phyloP scores from a whole-genome alignment of 1,284 basidiomycete genomes.

The Tremellales sp. region DNA sequence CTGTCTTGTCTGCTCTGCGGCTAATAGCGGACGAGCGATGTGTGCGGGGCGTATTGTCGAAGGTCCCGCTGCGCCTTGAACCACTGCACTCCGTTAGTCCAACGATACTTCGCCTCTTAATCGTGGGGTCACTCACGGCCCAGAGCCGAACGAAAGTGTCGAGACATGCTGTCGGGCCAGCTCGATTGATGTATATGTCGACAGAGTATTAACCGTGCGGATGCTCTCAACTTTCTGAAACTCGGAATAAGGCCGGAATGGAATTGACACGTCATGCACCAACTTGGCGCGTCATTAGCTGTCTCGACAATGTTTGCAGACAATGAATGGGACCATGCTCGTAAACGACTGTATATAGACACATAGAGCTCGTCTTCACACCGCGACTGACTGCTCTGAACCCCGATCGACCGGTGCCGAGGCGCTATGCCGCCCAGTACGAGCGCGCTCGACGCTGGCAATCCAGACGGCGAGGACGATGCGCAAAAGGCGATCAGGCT shows the following conservation, averaged over 20 bases:
- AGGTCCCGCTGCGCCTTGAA: slow-evolving; percentile 15
- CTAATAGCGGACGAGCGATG: slow-evolving; percentile 1
- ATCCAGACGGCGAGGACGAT: slow-evolving; percentile 35
- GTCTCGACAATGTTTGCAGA: too few species aligned
- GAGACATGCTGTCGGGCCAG: slow-evolving; percentile 16
- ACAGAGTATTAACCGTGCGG: too few species aligned
- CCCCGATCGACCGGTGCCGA: too few species aligned
- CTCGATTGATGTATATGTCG: background rate
- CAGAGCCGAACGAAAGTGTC: slow-evolving; percentile 12
- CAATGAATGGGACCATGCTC: too few species aligned
- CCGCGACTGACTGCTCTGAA: too few species aligned
- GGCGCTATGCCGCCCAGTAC: too few species aligned
- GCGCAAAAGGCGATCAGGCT: slow-evolving; percentile 22
- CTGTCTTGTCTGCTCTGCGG: background rate
- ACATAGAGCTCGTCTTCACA: too few species aligned
- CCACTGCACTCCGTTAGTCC: slow-evolving; percentile 6
- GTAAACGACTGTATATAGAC: too few species aligned
- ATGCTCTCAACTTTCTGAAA: too few species aligned
- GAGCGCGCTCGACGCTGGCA: slow-evolving; percentile 9
- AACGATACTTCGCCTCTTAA: background rate
- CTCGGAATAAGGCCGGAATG: too few species aligned
- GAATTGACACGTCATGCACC: too few species aligned
- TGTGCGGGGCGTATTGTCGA: slow-evolving; percentile 7
- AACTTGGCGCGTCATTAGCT: too few species aligned
- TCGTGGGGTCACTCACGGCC: slow-evolving; percentile 7